Evolutionary conservation across 805 yeast genomes (phyloP).

Genomic region (Cyberlindnera lachancei): DNA sequence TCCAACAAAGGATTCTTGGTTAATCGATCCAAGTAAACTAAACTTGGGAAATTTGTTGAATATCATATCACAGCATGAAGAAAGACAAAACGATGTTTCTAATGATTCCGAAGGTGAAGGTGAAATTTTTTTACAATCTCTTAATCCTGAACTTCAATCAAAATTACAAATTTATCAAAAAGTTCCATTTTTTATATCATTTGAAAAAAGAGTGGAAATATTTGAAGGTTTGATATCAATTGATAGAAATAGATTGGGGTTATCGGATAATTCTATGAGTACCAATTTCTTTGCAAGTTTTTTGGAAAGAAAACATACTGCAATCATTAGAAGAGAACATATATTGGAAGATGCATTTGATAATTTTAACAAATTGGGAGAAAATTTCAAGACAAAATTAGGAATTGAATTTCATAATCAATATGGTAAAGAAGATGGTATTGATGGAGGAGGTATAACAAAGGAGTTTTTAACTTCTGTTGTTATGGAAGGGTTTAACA

Average conservation of each 20-base stretch:
- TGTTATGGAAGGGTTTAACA: conserved; percentile 55
- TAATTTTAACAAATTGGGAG: conserved; percentile 46
- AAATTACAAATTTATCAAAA: conserved; percentile 48
- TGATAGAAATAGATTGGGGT: conserved; percentile 36
- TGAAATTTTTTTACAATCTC: conserved; percentile 11
- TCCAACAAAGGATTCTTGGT: conserved; percentile 50
- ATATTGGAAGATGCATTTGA: conserved; percentile 70
- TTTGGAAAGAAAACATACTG: conserved; percentile 23
- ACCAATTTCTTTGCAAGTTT: conserved; percentile 1
- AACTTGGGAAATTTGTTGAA: conserved; percentile 31
- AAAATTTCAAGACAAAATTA: conserved; percentile 49
- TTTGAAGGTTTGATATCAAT: conserved; percentile 55
- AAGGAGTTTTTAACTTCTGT: conserved; percentile 81
- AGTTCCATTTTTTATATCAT: conserved; percentile 76
- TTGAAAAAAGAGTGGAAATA: conserved; percentile 62
- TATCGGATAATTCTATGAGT: conserved; percentile 1
- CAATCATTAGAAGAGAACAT: conserved; percentile 59
- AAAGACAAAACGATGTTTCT: conserved; percentile 18
- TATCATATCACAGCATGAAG: conserved; percentile 37
- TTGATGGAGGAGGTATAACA: conserved; percentile 96
- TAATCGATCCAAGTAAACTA: conserved; percentile 23
- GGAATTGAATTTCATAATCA: conserved; percentile 64
- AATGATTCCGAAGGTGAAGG: conserved; percentile 20
- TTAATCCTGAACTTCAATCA: conserved; percentile 14
- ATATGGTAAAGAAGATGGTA: conserved; percentile 79